Evolutionary conservation across 257 asterid genomes (phyloP), one percentile per base, ranked within the genome.

Genomic region (Nicotiana undulata): DNA sequence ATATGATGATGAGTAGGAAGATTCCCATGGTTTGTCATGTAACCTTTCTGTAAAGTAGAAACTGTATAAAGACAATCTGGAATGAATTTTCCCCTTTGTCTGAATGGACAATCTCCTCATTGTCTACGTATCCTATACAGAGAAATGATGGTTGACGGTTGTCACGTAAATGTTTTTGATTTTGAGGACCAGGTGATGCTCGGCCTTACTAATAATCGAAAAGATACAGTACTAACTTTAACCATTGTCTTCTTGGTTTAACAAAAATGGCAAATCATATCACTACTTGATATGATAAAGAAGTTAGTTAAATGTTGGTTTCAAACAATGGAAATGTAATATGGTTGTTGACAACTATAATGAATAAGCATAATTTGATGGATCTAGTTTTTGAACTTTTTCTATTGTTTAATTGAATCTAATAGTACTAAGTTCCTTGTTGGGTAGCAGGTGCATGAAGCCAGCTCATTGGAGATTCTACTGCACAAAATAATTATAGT

Each of bases 1-100:
- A 29, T 95, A 92, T 55, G 97, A 93, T 68, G 97, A 93, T 60
- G 88, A 90, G 79, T 85, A 83, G 53, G 78, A 26, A 24, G 84
- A 75, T 75, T 55, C 72, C 67, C 84, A 66, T 78, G 80, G 44
- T 82, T 68, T 58, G 58, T 32, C 17, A 51, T 74, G 79, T 49
- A 15, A 49, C 51, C 60, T 84, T 61, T 44, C 63, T 75, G 64
- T 61, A 60, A 61, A 55, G 76, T 40, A 63, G 46, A 40, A 26
- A 24, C 53, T 70, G 77, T 70, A 44, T 0, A 40, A 5, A 32
- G 40, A 26, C 28, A 26, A 26, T 26, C 9, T 72, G 20, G 37
- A 34, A 37, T 29, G 31, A 68, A 40, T 24, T 74, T 74, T 74
- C 17, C 79, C 61, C 61, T 49, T 24, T 74, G 61, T 74, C 61